Evolutionary conservation across 2,329 filamentous ascomycete genomes (phyloP).

Genomic region (Alternaria viburni): DNA sequence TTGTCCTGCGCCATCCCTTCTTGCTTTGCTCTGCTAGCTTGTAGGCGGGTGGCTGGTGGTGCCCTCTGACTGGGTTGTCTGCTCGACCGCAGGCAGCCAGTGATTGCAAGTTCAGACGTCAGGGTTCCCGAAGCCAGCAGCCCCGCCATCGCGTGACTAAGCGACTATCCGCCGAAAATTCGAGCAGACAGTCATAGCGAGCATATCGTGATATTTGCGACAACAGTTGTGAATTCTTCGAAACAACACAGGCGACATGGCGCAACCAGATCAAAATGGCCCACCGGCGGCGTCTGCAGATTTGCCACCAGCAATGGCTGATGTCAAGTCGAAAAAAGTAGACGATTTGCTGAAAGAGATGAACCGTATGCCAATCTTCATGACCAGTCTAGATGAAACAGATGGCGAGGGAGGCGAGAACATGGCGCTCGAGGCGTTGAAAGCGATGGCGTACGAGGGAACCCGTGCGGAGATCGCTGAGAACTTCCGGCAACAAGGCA

Average conservation of each 20-base stretch:
- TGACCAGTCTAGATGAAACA: conserved; percentile 80
- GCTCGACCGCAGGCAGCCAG: not conserved
- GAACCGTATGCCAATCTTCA: conserved; percentile 84
- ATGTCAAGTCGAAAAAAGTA: conserved; percentile 61
- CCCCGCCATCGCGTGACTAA: conserved; percentile 26
- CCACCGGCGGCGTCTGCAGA: conserved; percentile 46
- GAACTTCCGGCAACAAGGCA: conserved; percentile 90
- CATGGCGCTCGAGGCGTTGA: conserved; percentile 81
- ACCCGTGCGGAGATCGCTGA: conserved; percentile 80
- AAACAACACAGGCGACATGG: conserved; percentile 19
- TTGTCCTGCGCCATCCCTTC: conserved; percentile 7
- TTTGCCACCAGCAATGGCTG: conserved; percentile 65
- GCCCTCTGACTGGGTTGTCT: not conserved
- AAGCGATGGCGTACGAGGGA: conserved; percentile 91
- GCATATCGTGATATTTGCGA: not conserved
- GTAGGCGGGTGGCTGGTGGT: not conserved
- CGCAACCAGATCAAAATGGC: conserved; percentile 17
- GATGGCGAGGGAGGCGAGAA: conserved; percentile 73
- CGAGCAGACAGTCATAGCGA: conserved; percentile 2
- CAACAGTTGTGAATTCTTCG: not conserved
- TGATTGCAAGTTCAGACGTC: not conserved
- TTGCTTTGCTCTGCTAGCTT: not conserved
- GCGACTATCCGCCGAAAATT: conserved; percentile 28
- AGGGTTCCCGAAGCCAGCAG: not conserved
- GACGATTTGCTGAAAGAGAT: conserved; percentile 69